Conservation (phyloP, 176 grass and related monocot species). For the Carex myosuroides region DNA sequence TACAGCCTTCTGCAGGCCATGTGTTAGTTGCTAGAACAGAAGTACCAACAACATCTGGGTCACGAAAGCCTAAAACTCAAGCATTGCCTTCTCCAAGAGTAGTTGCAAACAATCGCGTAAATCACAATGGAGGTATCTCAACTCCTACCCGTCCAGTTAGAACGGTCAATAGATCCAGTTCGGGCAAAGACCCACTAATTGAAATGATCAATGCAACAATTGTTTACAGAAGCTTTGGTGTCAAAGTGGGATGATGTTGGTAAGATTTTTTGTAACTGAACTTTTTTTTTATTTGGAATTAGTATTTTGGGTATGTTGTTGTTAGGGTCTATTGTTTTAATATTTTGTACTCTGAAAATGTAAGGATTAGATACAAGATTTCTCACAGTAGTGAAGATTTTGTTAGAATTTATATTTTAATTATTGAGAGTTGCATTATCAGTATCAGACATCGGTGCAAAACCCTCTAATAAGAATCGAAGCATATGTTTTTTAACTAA, state of each 20-base stretch:
- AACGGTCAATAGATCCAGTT: neutral
- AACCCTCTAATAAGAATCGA: too few relatives aligned
- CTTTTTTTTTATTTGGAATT: neutral
- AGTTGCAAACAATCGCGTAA: neutral
- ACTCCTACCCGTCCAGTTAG: conserved; percentile 14
- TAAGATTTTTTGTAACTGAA: conserved; percentile 24
- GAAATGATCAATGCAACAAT: conserved; percentile 95
- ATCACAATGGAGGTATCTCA: conserved; percentile 1
- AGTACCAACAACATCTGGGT: neutral
- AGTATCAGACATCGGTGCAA: too few relatives aligned
- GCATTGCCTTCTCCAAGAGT: neutral
- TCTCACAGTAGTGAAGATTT: too few relatives aligned
- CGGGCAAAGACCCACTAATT: conserved; percentile 42
- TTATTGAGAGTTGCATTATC: too few relatives aligned
- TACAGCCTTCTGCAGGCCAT: neutral
- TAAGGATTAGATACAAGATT: too few relatives aligned
- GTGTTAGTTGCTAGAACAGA: conserved; percentile 9
- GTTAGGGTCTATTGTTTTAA: neutral
- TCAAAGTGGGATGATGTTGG: conserved; percentile 92
- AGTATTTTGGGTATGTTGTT: neutral
- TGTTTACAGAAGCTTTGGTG: conserved; percentile 79
- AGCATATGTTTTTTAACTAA: too few relatives aligned
- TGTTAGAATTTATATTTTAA: too few relatives aligned
- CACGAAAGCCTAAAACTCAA: conserved; percentile 5
- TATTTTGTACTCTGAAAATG: neutral